A percentile compares a stretch with the other conserved stretches of the same genome.
Evolutionary conservation across 2,329 filamentous ascomycete genomes (phyloP).

Genomic region (Eutypa lata): DNA sequence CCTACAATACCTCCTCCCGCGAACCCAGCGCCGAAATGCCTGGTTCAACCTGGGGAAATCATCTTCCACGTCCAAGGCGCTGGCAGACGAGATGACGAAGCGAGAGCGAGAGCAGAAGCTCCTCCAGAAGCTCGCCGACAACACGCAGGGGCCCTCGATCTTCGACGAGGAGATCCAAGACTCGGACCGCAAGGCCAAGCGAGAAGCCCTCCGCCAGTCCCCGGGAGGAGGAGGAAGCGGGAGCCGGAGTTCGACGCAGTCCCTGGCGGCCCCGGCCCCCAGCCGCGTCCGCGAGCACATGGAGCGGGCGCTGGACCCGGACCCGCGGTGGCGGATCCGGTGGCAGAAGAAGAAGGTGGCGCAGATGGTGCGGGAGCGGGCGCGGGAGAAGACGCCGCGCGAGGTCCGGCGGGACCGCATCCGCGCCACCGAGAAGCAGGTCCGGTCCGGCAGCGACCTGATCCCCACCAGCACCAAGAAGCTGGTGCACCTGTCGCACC

Average conservation of each 20-base stretch:
- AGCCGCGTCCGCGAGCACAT: conserved; percentile 50
- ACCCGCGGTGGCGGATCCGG: conserved; percentile 64
- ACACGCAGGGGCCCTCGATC: conserved; percentile 53
- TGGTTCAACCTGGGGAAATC: conserved; percentile 34
- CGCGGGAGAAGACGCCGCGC: conserved; percentile 61
- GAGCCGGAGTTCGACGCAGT: too few relatives aligned
- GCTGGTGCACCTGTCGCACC: conserved; percentile 76
- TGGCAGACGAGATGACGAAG: conserved; percentile 28
- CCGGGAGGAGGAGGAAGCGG: background rate
- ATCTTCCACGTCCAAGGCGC: conserved; percentile 16
- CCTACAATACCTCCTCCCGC: conserved; percentile 24
- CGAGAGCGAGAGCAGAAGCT: conserved; percentile 40
- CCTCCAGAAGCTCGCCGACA: conserved; percentile 39
- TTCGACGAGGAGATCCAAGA: conserved; percentile 57
- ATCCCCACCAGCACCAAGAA: conserved; percentile 92
- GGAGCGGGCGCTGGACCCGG: conserved; percentile 68
- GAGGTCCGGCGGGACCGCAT: conserved; percentile 66
- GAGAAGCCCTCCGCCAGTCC: background rate
- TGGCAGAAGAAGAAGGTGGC: conserved; percentile 87
- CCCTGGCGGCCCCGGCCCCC: conserved; percentile 23
- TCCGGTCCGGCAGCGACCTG: conserved; percentile 58
- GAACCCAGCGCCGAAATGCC: conserved; percentile 38
- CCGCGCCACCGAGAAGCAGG: conserved; percentile 57
- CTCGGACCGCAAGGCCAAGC: conserved; percentile 14
- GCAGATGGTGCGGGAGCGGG: conserved; percentile 63